These are phyloP conservation scores for Brassica juncea DNA, from an alignment of 345 rosid species.

Conservation along the genomic window DNA sequence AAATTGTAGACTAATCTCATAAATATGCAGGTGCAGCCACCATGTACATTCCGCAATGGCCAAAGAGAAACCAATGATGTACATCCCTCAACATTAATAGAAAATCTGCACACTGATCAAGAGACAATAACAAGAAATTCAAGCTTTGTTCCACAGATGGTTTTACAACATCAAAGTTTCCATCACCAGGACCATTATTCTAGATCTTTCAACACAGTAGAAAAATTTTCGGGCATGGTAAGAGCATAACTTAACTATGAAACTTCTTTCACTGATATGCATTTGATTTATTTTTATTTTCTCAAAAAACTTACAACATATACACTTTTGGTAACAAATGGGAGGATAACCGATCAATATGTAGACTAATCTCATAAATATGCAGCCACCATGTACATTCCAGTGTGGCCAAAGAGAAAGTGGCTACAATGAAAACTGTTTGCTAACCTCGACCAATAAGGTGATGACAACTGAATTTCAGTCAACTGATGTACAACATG, in stretches of 20 bases:
- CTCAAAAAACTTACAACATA: not conserved
- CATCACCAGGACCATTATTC: not conserved
- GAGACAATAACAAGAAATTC: conserved; percentile 6
- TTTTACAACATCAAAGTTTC: conserved; percentile 18
- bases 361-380: not conserved
- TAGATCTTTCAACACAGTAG: not conserved
- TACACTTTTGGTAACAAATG: not conserved
- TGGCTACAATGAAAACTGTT: not conserved
- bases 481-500: not conserved
- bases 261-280: not conserved
- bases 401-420: conserved; percentile 7
- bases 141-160: not conserved
- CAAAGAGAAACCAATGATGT: conserved; percentile 4
- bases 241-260: not conserved
- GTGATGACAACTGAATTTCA: not conserved
- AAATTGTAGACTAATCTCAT: not conserved
- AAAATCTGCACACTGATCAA: not conserved
- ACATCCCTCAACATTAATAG: not conserved
- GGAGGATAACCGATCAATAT: not conserved
- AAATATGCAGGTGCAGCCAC: conserved; percentile 9
- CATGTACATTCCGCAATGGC: not conserved
- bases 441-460: not conserved
- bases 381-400: not conserved
- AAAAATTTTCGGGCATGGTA: not conserved
- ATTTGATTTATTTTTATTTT: not conserved